Evolutionary conservation across 768 basidiomycete species (phyloP), one percentile per base, ranked within the genome.

Genomic region (Termitomyces sp.): DNA sequence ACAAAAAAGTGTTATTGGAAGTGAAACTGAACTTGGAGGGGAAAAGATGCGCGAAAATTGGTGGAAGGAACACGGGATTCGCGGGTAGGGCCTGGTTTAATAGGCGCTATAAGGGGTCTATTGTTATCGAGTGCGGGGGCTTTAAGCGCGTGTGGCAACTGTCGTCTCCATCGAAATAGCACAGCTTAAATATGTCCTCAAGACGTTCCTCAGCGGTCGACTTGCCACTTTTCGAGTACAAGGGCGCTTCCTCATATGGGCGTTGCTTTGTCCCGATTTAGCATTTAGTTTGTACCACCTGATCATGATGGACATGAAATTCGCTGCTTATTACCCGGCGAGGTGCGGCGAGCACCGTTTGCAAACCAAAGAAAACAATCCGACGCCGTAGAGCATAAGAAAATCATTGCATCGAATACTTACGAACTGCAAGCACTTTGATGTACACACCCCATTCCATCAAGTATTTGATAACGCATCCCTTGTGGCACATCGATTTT

Each of bases 141-240:
- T 17, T 29, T 31, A 5, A 14, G 31, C 4, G 43, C 12, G n/a
- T n/a, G n/a, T n/a, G n/a, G n/a, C n/a, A n/a, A n/a, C n/a, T 57
- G 14, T 35, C 56, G 32, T 40, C 49, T 23, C 34, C 59, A 57
- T 59, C 48, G 23, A 43, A 59, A 38, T 17, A 35, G 9, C n/a
- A 40, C 48, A 61, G 57, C 61, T 71, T 74, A 71, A 73, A 73
- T 72, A 71, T 63, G 43, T 53, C 34, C 44, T 14, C 35, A 38
- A 54, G 54, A 37, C 49, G 19, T 42, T 14, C 23, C 42, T 38
- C 42, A 19, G 43, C 29, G 42, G 53, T 47, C 31, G 27, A 46
- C 45, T 53, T 47, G 53, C 43, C 53, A 47, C 53, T 38, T 41
- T 35, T 58, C 51, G 59, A 59, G 60, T 65, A 75, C 71, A 75